phyloP scores from a whole-genome alignment of 176 grass and related monocot species.

The Dactylis glomerata region DNA sequence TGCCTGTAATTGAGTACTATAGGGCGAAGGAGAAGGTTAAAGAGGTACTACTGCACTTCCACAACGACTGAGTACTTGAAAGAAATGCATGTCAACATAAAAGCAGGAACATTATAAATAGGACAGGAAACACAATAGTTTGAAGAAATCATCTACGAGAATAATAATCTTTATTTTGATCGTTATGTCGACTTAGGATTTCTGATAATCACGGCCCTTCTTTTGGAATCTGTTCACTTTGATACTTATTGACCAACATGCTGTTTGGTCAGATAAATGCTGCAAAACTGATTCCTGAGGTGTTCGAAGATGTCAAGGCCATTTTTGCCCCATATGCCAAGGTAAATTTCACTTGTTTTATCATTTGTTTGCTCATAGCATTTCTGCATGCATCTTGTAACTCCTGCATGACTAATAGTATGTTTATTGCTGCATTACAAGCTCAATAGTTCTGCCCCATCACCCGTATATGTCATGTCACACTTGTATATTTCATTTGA shows the following conservation, averaged over 20 bases:
- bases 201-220: not conserved
- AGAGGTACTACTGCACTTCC: constrained; percentile 47
- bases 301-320: constrained; percentile 72
- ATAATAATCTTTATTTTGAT: constrained; percentile 15
- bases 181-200: not conserved
- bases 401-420: not conserved
- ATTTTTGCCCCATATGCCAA: constrained; percentile 70
- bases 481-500: not conserved
- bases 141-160: not conserved
- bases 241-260: not conserved
- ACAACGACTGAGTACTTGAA: not conserved
- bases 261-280: constrained; percentile 60
- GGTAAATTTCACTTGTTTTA: constrained; percentile 31
- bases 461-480: not conserved
- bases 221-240: constrained; percentile 28
- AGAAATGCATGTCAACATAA: not conserved
- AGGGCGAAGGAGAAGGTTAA: constrained; percentile 58
- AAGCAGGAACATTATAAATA: not conserved
- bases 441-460: not conserved
- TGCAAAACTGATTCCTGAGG: constrained; percentile 77
- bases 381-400: not conserved
- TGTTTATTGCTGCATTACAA: constrained; percentile 9
- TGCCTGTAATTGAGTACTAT: constrained; percentile 90
- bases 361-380: not conserved
- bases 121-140: not conserved